Evolutionary conservation across 1,284 basidiomycete genomes (phyloP).

Genomic region (Boletus albobrunnescens): DNA sequence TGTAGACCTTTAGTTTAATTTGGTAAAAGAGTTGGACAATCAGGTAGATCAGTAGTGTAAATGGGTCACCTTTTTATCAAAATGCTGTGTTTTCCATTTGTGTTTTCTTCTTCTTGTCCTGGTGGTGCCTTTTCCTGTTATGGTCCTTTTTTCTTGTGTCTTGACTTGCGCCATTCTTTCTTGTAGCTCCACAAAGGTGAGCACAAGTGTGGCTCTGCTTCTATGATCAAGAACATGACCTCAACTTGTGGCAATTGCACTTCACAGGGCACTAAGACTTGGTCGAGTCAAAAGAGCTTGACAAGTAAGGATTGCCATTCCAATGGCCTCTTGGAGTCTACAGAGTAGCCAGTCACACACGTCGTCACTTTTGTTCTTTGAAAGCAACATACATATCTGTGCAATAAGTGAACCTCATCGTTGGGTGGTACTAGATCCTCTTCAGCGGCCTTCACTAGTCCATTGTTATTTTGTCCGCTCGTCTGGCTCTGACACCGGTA

Average conservation of each 20-base stretch:
- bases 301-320: constrained; percentile 16
- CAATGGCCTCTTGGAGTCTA: constrained; percentile 23
- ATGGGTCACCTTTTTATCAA: constrained; percentile 50
- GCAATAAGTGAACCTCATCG: constrained; percentile 34
- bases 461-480: constrained; percentile 5
- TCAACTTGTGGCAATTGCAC: constrained; percentile 10
- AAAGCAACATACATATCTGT: no score
- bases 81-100: constrained; percentile 43
- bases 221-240: constrained; percentile 20
- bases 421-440: constrained; percentile 38
- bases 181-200: constrained; percentile 26
- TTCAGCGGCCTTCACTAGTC: constrained; percentile 13
- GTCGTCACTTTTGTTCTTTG: no score
- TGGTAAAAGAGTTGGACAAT: constrained; percentile 18
- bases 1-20: constrained; percentile 61
- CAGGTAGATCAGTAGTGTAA: neutral
- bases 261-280: constrained; percentile 12
- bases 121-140: constrained; percentile 31
- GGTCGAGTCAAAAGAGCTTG: constrained; percentile 12
- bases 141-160: constrained; percentile 24
- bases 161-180: constrained; percentile 19
- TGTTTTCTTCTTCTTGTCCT: constrained; percentile 37
- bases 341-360: constrained; percentile 5
- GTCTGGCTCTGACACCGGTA: constrained; percentile 25
- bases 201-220: constrained; percentile 13